Percentiles rank a stretch among this genome's conserved stretches.
Conservation (phyloP, 73 alveolate species). For the Tetrahymena malaccensis region DNA sequence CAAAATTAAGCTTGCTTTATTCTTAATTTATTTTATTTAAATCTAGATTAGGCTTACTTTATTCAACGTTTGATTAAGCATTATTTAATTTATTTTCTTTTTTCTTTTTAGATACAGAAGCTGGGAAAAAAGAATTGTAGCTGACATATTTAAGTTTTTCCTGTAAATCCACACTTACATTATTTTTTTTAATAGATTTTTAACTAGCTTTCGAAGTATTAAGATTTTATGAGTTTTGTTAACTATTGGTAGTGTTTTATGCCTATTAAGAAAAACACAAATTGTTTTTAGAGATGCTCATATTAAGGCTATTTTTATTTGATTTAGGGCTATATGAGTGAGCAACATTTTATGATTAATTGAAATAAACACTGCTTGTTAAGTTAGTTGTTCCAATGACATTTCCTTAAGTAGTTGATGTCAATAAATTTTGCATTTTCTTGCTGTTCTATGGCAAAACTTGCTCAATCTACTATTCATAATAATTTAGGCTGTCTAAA, state of each 20-base stretch:
- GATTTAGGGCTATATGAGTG: neutral
- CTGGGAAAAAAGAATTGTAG: too few relatives aligned
- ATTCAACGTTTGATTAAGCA: neutral
- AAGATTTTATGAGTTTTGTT: neutral
- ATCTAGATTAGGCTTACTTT: neutral
- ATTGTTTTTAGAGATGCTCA: neutral
- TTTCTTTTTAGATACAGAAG: too few relatives aligned
- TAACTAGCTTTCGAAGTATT: neutral
- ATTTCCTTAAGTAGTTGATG: neutral
- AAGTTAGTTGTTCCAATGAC: neutral
- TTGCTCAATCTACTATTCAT: neutral
- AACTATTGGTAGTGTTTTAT: neutral
- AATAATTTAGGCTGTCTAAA: neutral
- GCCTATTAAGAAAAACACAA: neutral
- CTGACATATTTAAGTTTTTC: neutral
- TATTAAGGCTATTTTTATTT: neutral
- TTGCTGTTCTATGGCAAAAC: neutral
- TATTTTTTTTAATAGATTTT: too few relatives aligned
- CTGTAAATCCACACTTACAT: neutral
- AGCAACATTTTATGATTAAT: neutral
- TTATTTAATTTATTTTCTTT: neutral
- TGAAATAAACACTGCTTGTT: neutral
- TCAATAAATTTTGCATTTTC: neutral
- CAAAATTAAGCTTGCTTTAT: neutral
- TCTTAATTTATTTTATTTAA: neutral